Evolutionary conservation across 768 basidiomycete species (phyloP), one percentile per base, ranked within the genome.

Genomic region (Lactarius sanguifluus): DNA sequence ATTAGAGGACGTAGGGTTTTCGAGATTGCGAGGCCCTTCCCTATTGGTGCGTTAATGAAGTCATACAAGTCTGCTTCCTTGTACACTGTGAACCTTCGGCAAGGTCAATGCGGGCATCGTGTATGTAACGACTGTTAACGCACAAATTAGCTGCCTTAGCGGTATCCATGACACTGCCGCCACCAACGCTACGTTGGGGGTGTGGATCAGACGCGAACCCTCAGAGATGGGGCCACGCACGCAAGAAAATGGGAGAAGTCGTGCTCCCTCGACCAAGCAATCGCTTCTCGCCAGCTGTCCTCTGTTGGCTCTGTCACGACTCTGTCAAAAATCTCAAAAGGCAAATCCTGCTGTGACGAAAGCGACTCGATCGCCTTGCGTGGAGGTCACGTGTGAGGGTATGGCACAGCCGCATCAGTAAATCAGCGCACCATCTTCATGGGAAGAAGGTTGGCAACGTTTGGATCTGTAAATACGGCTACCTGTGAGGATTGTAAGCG

Each of bases 21-120:
- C 3, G 83, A 79, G 69, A 98, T 89, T 2, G 96, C 92, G 45
- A 89, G 81, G 5, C 96, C 96, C 77, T 94, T 95, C 52, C 96
- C 96, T 61, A 98, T 81, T 0, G 96, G 96, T 1, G 96, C 95
- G 74, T 98, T 98, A 77, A 98, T 92, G 76, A 96, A 98, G 75
- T 98, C 96, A 80, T 95, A 90, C 12, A 98, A 79, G 73, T 97
- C 92, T 1, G 92, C 85, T 69, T 98, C 93, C 71, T 90, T 90
- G 81, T 98, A 98, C 13, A 92, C 92, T 0, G 91, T 83, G 76
- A 95, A 96, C 65, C 91, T 93, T 67, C 12, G 3, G 25, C 74
- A 50, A 69, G 61, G 8, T 57, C 8, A 62, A n/a, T 18, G 57
- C 9, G 23, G 64, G 54, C 9, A 40, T 23, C 47, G 6, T 13